These are phyloP conservation scores for Stentor coeruleus DNA, from an alignment of 73 alveolate species.

Conservation along the genomic window DNA sequence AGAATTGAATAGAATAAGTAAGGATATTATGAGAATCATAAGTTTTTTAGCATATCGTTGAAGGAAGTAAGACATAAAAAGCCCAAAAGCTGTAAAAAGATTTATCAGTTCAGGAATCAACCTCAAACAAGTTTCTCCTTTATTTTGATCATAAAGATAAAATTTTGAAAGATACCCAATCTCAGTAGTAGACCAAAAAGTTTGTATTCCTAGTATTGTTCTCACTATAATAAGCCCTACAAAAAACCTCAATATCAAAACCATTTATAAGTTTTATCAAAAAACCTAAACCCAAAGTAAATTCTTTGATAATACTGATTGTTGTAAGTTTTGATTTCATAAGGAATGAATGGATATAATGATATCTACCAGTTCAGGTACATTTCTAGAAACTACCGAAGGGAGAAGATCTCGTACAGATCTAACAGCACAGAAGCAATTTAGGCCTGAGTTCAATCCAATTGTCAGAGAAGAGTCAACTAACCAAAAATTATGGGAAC, in stretches of 20 bases:
- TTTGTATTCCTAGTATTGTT: neutral
- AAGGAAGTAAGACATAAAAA: neutral
- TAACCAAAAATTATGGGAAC: conserved; percentile 18
- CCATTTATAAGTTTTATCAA: neutral
- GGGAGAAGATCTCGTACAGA: neutral
- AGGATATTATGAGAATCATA: no score
- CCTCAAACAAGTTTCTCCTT: neutral
- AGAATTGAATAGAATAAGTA: no score
- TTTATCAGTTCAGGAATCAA: neutral
- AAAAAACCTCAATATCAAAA: neutral
- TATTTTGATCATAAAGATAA: neutral
- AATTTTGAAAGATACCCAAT: neutral
- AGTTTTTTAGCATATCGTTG: no score
- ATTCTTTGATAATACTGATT: no score
- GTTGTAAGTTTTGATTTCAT: no score
- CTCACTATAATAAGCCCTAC: neutral
- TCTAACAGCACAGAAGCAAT: neutral
- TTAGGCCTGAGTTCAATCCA: conserved; percentile 16
- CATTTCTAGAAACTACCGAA: neutral
- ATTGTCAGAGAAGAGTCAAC: neutral
- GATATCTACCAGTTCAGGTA: neutral
- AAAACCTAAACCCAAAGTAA: no score
- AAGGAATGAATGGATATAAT: neutral
- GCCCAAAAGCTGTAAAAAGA: neutral
- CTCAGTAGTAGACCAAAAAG: neutral